Conservation (phyloP, 2,329 filamentous ascomycete species). For the Colletotrichum sp. region DNA sequence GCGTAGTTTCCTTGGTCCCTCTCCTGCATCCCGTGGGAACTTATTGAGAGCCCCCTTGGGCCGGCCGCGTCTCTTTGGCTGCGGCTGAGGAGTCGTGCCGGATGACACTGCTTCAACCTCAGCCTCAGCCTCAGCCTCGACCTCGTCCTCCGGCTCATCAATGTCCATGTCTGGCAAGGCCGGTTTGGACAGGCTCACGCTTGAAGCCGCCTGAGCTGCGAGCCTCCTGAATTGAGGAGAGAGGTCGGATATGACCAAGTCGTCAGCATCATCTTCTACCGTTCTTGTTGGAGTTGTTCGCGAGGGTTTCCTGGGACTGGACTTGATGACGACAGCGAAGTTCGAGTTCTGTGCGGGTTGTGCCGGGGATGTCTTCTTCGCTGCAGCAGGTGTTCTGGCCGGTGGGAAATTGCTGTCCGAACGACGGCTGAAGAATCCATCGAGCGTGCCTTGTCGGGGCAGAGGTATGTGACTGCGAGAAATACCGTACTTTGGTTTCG, state of each 20-base stretch:
- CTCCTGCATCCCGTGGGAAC: neutral
- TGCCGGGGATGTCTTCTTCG: neutral
- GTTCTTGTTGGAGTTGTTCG: neutral
- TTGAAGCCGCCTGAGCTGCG: slow-evolving; percentile 2
- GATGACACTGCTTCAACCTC: neutral
- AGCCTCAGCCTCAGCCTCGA: neutral
- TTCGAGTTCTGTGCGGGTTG: slow-evolving; percentile 3
- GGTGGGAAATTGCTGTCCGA: neutral
- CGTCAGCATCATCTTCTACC: slow-evolving; percentile 17
- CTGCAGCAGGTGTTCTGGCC: neutral
- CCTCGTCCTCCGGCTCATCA: neutral
- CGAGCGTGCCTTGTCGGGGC: slow-evolving; percentile 4
- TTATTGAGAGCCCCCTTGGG: slow-evolving; percentile 45
- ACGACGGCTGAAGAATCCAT: neutral
- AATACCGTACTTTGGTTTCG: neutral
- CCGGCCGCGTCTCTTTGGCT: slow-evolving; percentile 43
- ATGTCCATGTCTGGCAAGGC: neutral
- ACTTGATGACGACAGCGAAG: slow-evolving; percentile 15
- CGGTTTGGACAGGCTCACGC: slow-evolving; percentile 19
- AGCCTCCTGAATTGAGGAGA: slow-evolving; percentile 19
- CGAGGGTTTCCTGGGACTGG: neutral
- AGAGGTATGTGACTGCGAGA: neutral
- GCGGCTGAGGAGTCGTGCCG: neutral
- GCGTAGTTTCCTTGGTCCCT: slow-evolving; percentile 24
- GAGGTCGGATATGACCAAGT: slow-evolving; percentile 25